Evolutionary conservation across 306 rosid genomes (phyloP), one percentile per base, ranked within the genome.

Genomic region (Spatholobus suberectus): DNA sequence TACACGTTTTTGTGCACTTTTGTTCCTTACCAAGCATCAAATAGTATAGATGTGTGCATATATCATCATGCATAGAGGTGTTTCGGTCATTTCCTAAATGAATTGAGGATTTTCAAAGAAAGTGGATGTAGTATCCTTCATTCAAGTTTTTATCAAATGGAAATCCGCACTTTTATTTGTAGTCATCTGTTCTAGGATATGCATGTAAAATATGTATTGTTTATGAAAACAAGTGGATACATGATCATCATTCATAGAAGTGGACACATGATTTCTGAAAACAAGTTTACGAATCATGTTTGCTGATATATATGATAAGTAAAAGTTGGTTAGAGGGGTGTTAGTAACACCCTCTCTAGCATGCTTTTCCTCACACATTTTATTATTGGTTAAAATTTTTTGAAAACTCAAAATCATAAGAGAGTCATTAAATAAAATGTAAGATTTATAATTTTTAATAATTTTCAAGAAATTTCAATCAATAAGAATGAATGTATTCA

Each of bases 41-140:
- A 26, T 75, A 44, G 73, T 73, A 47, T 47, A 23, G 70, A 81
- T 73, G 24, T 81, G 10, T 77, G 76, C 59, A 73, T 52, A 70
- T 79, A 63, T 26, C 6, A 70, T 14, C 9, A 13, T 72, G 81
- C 35, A 77, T 73, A 82, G 80, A 88, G 70, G 74, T 88, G 85
- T 89, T 70, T 70, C 17, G 46, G 58, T 58, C 81, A 55, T 59
- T 79, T 81, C 49, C 69, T 59, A 57, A 78, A 78, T 62, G 57
- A 79, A 40, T 7, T 68, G 76, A 46, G 58, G 41, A 68, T 46
- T 73, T 82, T 23, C 44, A 38, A 67, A 71, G 81, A 80, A 54
- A 61, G 55, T 76, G 87, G 61, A 46, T 55, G 79, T 29, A n/a
- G 69, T 79, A 62, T 44, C 55, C 81, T 74, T 24, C 40, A 66